Evolutionary conservation across 192 early-diverging fungal genomes (phyloP), one percentile per base, ranked within the genome.

Genomic region (Chytriomyces hyalinus): DNA sequence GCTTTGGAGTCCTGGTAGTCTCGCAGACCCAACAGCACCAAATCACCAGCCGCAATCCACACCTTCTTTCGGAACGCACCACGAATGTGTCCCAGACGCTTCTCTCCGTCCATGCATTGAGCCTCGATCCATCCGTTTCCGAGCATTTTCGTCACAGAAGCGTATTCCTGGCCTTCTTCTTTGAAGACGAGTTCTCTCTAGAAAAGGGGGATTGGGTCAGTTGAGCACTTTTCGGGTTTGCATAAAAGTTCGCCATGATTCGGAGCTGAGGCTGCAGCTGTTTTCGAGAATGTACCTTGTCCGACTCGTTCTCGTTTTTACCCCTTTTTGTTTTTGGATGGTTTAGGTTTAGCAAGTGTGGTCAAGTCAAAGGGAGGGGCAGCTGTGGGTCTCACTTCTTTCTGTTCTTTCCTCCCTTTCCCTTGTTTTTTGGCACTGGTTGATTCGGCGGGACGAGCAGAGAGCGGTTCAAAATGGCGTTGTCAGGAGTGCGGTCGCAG

Each of bases 141-240:
- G 72, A 99, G 91, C 92, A 97, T 94, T 84, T 97, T 97, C 46
- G 88, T 83, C 49, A 98, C 97, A 64, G 92, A 87, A 2, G 94
- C 97, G 83, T 99, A 99, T 80, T 98, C 97, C 88, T 99, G 97
- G 46, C 94, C 95, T 80, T 98, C 96, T 84, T 96, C 96, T 82
- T 96, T 96, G 87, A 99, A 97, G 65, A 95, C 89, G 70, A 99
- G 86, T 83, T 99, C 97, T 77, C 97, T 92, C 36, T 36, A 4
- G 36, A 36, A 26, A 26, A 36, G 36, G 36, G 36, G 36, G 36
- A 36, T 36, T 36, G 36, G 1, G 36, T 36, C 36, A 36, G 36
- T 36, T 36, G 36, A 36, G 36, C 36, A 36, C 3, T 36, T 36
- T 36, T 36, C 36, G 36, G 4, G 36, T 36, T 36, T 36, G 36